Conservation (phyloP, 2,329 filamentous ascomycete genomes). For the Ophiostoma populinum region DNA sequence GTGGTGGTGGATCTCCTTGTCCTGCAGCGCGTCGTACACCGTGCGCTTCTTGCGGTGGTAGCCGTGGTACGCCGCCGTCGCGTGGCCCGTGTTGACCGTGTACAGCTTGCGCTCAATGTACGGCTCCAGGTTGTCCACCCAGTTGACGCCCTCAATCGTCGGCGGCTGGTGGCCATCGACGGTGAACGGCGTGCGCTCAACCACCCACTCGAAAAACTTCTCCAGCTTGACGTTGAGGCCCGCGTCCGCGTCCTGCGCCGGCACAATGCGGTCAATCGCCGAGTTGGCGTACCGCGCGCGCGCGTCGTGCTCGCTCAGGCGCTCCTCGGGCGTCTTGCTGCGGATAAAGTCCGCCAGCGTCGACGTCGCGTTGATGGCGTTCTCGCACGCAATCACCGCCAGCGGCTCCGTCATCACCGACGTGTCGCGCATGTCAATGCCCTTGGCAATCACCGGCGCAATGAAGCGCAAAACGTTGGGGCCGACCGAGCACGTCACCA, state of each 20-base stretch:
- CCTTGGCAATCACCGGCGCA: conserved; percentile 87
- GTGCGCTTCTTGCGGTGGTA: conserved; percentile 73
- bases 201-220: conserved; percentile 98
- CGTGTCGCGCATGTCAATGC: conserved; percentile 57
- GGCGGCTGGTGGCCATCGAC: conserved; percentile 49
- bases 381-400: conserved; percentile 93
- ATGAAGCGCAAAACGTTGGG: conserved; percentile 95
- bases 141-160: conserved; percentile 74
- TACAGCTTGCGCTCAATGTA: conserved; percentile 99
- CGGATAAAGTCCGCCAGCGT: conserved; percentile 71
- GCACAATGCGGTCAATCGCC: conserved; percentile 95
- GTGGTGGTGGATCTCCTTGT: conserved; percentile 60
- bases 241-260: conserved; percentile 62
- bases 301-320: conserved; percentile 48
- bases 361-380: conserved; percentile 87
- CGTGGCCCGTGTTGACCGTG: conserved; percentile 97
- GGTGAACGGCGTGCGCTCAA: conserved; percentile 73
- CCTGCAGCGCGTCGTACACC: conserved; percentile 75
- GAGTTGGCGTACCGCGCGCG: conserved; percentile 91
- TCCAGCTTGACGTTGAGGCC: conserved; percentile 89
- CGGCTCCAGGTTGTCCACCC: conserved; percentile 77
- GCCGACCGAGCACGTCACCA: conserved; percentile 93
- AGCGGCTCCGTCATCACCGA: conserved; percentile 44
- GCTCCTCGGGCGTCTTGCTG: conserved; percentile 51
- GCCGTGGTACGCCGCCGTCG: conserved; percentile 89